These are phyloP conservation scores for Hyparrhenia diplandra DNA, from an alignment of 176 grass and related monocot species.

Conservation along the genomic window DNA sequence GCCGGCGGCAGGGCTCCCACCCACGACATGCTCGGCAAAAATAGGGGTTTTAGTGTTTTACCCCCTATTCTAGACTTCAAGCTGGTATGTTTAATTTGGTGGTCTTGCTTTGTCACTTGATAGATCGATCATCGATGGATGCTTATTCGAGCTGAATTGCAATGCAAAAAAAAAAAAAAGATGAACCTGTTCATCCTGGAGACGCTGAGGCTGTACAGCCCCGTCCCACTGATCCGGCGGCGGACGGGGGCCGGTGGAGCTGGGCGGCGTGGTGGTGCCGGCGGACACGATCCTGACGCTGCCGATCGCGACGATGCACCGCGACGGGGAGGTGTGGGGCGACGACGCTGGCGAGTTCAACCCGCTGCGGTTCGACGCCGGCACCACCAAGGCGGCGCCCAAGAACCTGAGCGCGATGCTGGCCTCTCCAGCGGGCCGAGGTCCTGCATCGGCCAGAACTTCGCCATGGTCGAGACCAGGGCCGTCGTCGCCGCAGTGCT, in stretches of 20 bases:
- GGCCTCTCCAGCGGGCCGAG: constrained; percentile 46
- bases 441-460: constrained; percentile 62
- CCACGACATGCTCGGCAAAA: constrained; percentile 28
- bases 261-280: constrained; percentile 13
- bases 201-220: constrained; percentile 36
- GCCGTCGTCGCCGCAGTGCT: constrained; percentile 39
- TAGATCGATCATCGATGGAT: background rate
- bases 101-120: background rate
- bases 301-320: constrained; percentile 36
- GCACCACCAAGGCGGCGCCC: constrained; percentile 14
- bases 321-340: constrained; percentile 55
- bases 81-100: background rate
- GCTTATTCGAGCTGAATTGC: background rate
- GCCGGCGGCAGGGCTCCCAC: background rate
- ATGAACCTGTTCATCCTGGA: constrained; percentile 46
- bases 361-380: background rate
- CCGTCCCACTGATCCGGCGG: background rate
- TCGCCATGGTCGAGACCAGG: constrained; percentile 50
- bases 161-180: background rate
- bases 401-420: constrained; percentile 28
- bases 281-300: background rate
- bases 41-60: too few species aligned
- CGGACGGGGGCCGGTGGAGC: background rate
- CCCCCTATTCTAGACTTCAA: too few species aligned
- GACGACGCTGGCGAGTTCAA: constrained; percentile 51